These are phyloP conservation scores for Aspergillus versicolor DNA, from an alignment of 2,329 filamentous ascomycete species.

Conservation along the genomic window DNA sequence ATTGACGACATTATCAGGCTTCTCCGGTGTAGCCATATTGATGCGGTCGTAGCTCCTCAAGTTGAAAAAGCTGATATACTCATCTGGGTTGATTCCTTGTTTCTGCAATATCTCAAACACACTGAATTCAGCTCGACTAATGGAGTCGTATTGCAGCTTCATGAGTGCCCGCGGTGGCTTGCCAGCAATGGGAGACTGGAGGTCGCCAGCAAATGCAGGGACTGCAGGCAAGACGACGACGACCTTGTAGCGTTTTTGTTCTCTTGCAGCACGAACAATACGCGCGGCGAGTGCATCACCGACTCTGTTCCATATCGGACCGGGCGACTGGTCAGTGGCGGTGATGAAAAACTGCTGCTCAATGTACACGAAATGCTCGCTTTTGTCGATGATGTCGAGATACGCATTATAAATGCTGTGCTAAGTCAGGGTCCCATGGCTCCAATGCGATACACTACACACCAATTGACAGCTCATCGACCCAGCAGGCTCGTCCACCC, in stretches of 20 bases:
- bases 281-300: neutral
- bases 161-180: neutral
- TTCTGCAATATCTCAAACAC: neutral
- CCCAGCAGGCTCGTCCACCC: neutral
- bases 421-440: neutral
- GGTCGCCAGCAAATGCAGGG: neutral
- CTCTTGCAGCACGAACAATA: neutral
- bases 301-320: neutral
- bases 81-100: neutral
- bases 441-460: neutral
- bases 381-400: neutral
- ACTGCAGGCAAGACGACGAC: neutral
- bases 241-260: neutral
- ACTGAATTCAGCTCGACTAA: neutral
- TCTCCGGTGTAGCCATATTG: neutral
- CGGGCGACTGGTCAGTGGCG: neutral
- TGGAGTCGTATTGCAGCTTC: neutral
- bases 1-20: neutral
- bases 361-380: constrained; percentile 1
- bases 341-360: constrained; percentile 3
- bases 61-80: neutral
- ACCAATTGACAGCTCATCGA: neutral
- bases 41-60: neutral
- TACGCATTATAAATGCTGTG: neutral
- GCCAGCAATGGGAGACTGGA: neutral